Conservation (phyloP, 805 yeast species). For the Komagataella kurtzmanii region DNA sequence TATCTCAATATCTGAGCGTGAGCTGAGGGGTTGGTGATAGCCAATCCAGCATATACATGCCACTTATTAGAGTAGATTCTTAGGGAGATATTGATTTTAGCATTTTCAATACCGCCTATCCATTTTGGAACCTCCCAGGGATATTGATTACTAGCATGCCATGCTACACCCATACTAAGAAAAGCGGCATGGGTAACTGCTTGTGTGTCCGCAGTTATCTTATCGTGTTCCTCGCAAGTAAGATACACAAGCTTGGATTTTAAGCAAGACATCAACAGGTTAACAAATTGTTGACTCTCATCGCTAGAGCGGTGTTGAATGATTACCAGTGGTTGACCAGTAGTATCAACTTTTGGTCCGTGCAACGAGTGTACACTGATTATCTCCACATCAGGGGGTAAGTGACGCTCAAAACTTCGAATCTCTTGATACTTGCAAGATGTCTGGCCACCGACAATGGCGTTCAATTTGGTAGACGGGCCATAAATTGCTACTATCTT, state of each 20-base stretch:
- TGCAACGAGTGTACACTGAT: constrained; percentile 85
- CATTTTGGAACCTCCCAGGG: constrained; percentile 87
- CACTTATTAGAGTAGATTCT: constrained; percentile 88
- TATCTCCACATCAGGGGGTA: constrained; percentile 74
- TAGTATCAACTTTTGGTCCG: constrained; percentile 82
- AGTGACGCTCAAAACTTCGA: constrained; percentile 59
- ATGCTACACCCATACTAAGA: constrained; percentile 91
- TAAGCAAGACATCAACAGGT: constrained; percentile 53
- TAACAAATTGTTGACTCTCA: constrained; percentile 47
- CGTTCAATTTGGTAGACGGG: constrained; percentile 76
- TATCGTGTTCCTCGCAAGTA: constrained; percentile 82
- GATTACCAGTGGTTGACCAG: constrained; percentile 86
- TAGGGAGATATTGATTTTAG: constrained; percentile 84
- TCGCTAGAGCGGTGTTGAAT: constrained; percentile 58
- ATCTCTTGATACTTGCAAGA: constrained; percentile 91
- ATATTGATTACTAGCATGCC: constrained; percentile 71
- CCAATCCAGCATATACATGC: constrained; percentile 97
- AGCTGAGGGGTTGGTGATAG: constrained; percentile 91
- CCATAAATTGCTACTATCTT: constrained; percentile 68
- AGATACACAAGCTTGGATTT: constrained; percentile 66
- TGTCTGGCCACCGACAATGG: constrained; percentile 96
- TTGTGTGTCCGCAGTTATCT: constrained; percentile 95
- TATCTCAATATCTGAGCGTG: constrained; percentile 86
- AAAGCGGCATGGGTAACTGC: constrained; percentile 98
- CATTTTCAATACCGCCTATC: constrained; percentile 93